A percentile compares a stretch with the other conserved stretches of the same genome.
Evolutionary conservation across 2,329 filamentous ascomycete genomes (phyloP).

Genomic region (Nannizzia gypsea): DNA sequence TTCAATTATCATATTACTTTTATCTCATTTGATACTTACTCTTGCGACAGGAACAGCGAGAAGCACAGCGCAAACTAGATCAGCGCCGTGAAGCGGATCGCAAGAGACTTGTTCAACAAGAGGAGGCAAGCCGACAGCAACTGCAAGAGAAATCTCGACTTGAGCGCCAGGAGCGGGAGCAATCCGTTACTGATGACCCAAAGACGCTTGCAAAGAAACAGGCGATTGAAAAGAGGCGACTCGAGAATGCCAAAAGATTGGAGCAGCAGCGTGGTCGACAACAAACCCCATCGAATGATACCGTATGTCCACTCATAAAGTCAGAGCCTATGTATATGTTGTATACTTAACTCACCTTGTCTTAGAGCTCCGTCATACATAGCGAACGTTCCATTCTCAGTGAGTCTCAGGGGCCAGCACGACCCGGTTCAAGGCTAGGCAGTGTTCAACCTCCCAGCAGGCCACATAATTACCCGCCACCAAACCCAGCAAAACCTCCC

Average conservation of each 20-base stretch:
- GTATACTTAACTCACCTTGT: slow-evolving; percentile 5
- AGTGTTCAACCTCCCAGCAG: slow-evolving; percentile 46
- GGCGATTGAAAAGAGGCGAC: slow-evolving; percentile 41
- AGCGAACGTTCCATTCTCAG: slow-evolving; percentile 22
- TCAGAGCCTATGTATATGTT: not conserved
- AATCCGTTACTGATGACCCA: slow-evolving; percentile 43
- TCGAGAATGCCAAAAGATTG: slow-evolving; percentile 36
- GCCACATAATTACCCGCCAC: slow-evolving; percentile 50
- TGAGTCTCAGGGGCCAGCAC: slow-evolving; percentile 30
- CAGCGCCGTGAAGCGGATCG: slow-evolving; percentile 71
- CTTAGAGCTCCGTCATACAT: slow-evolving; percentile 19
- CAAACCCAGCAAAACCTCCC: slow-evolving; percentile 56
- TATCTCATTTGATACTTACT: not conserved
- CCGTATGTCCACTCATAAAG: slow-evolving; percentile 20
- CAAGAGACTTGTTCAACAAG: slow-evolving; percentile 52
- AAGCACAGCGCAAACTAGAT: slow-evolving; percentile 65
- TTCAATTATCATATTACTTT: not conserved
- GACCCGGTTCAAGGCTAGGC: slow-evolving; percentile 40
- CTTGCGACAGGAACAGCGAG: slow-evolving; percentile 55
- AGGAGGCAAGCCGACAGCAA: slow-evolving; percentile 51
- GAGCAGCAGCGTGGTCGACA: slow-evolving; percentile 36
- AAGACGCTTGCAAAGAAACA: slow-evolving; percentile 57
- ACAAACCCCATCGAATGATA: slow-evolving; percentile 24
- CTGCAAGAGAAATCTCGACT: slow-evolving; percentile 50
- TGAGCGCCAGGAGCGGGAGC: slow-evolving; percentile 36